Conservation (phyloP, 805 yeast species). For the Ogataea corticis region DNA sequence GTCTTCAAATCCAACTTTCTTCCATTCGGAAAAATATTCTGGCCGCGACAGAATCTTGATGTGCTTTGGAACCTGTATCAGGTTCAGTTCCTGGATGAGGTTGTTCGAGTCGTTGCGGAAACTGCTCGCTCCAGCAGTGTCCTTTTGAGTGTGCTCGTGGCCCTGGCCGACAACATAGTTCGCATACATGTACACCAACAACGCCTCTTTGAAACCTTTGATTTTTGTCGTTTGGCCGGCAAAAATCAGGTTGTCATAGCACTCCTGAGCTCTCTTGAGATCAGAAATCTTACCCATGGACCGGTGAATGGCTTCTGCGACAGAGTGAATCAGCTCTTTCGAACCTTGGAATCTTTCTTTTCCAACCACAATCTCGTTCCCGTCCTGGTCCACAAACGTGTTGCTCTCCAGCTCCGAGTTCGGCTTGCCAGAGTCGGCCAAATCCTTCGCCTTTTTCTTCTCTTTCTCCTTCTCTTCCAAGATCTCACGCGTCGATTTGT, state of each 20-base stretch:
- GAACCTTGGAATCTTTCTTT: slow-evolving; percentile 87
- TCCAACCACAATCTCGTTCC: slow-evolving; percentile 68
- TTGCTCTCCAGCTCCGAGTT: slow-evolving; percentile 78
- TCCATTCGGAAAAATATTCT: slow-evolving; percentile 96
- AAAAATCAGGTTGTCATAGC: slow-evolving; percentile 80
- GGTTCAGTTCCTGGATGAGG: slow-evolving; percentile 28
- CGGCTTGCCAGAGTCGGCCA: slow-evolving; percentile 27
- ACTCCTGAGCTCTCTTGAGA: slow-evolving; percentile 69
- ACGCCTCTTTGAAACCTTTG: slow-evolving; percentile 72
- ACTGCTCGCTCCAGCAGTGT: slow-evolving; percentile 19
- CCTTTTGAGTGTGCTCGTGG: slow-evolving; percentile 14
- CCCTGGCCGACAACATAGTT: slow-evolving; percentile 27
- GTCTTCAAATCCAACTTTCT: slow-evolving; percentile 73
- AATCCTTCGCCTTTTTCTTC: slow-evolving; percentile 18
- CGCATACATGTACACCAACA: slow-evolving; percentile 51
- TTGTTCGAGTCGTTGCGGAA: slow-evolving; percentile 33
- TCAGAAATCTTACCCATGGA: slow-evolving; percentile 58
- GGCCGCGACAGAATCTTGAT: slow-evolving; percentile 71
- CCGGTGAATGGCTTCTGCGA: slow-evolving; percentile 55
- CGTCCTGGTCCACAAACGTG: slow-evolving; percentile 60
- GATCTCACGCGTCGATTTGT: slow-evolving; percentile 56
- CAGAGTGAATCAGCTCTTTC: slow-evolving; percentile 52
- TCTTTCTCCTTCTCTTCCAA: slow-evolving; percentile 31
- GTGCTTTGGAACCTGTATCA: slow-evolving; percentile 75
- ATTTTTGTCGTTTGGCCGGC: slow-evolving; percentile 78